Base-by-base conservation (phyloP, 371 early-diverging fungal species). In the Gilbertella persicaria region DNA sequence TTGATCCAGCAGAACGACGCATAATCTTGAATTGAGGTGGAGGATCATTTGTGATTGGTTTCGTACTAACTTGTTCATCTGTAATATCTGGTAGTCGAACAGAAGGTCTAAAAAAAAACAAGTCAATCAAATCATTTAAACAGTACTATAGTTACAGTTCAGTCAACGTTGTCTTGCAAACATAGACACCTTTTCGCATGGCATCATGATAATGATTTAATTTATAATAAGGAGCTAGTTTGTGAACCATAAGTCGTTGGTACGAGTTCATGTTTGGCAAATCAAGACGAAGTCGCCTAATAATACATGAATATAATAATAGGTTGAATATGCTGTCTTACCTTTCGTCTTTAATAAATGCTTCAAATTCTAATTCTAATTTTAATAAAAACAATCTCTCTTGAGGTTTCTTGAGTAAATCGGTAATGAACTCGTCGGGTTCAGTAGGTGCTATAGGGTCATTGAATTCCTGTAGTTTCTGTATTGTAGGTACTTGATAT, bases 211-310 rank as follows among this genome's bases (percentile, higher is more conserved):
- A 69, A 66, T 88, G 90, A 4, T 71, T 79, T 45, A 90, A 53
- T 46, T 83, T 81, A 60, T 84, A 92, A 61, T 87, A 86, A 37
- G 84, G 80, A 13, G 89, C 91, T 2, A 89, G 78, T 25, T 83
- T 77, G 61, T 92, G 91, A 8, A 88, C 77, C 53, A 92, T 79
- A 56, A 88, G 66, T 10, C 92, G 79, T 49, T 90, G 88, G 53
- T 90, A 92, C 6, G 88, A 86, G 53, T 92, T 92, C 80, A 91
- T 82, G 10, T 72, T 69, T 14, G 89, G 87, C 55, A 88, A 82
- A 56, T 83, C 86, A 37, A 89, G 62, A 14, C 82, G 71, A 37
- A 73, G 73, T 47, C 78, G 75, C 53, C 87, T 88, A 55, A n/a
- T n/a, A n/a, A n/a, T n/a, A n/a, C n/a, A n/a, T n/a, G n/a, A n/a